phyloP scores from a whole-genome alignment of 768 basidiomycete genomes.

The Tulasnella sp. region DNA sequence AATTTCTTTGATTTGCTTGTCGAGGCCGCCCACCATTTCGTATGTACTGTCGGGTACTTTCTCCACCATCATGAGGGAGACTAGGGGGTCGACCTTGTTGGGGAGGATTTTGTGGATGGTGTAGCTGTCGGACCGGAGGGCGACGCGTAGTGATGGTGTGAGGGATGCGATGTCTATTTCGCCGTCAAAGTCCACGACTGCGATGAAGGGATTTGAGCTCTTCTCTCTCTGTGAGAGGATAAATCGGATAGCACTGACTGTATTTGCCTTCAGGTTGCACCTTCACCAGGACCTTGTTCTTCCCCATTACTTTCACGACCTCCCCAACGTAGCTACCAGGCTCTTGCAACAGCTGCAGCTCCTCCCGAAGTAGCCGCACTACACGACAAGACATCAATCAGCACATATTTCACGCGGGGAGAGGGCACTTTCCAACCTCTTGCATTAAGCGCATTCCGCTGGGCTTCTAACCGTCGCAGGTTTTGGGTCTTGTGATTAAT shows the following conservation, averaged over 20 bases:
- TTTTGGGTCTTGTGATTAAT: slow-evolving; percentile 98
- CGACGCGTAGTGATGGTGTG: slow-evolving; percentile 84
- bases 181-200: slow-evolving; percentile 90
- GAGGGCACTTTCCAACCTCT: no score
- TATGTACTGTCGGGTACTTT: slow-evolving; percentile 99
- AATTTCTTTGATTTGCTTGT: slow-evolving; percentile 98
- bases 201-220: background rate
- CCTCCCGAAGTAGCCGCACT: slow-evolving; percentile 90
- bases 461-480: slow-evolving; percentile 89
- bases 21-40: slow-evolving; percentile 98
- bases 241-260: slow-evolving; percentile 54
- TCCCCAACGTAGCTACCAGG: slow-evolving; percentile 98
- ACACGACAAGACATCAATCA: background rate
- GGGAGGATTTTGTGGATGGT: slow-evolving; percentile 95
- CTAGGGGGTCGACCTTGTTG: slow-evolving; percentile 96
- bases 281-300: slow-evolving; percentile 97
- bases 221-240: background rate
- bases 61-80: slow-evolving; percentile 99
- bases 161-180: slow-evolving; percentile 78
- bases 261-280: slow-evolving; percentile 99
- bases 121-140: slow-evolving; percentile 93
- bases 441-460: slow-evolving; percentile 40
- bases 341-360: slow-evolving; percentile 87
- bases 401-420: no score
- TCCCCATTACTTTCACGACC: slow-evolving; percentile 97